Evolutionary conservation across 495 filamentous ascomycete species (phyloP).

Genomic region (Penicillium paradoxum): DNA sequence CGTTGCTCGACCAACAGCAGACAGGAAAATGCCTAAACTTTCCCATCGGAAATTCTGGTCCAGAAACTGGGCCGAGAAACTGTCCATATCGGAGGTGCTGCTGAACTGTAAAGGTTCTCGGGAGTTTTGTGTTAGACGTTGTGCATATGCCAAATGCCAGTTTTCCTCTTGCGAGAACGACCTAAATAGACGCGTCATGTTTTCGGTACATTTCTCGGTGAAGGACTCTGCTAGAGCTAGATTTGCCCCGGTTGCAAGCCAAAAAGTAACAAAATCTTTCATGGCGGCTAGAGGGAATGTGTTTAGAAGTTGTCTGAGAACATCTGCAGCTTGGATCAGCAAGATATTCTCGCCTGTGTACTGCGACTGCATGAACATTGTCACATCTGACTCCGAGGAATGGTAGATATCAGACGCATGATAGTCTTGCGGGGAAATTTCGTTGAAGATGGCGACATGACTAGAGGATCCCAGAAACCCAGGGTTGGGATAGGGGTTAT

Average conservation of each 20-base stretch:
- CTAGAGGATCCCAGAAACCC: constrained; percentile 41
- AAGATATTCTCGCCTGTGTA: constrained; percentile 21
- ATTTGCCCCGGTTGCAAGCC: constrained; percentile 33
- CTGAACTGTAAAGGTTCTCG: constrained; percentile 25
- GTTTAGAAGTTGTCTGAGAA: constrained; percentile 21
- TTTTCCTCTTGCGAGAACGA: constrained; percentile 20
- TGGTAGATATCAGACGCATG: constrained; percentile 1
- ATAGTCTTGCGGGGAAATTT: constrained; percentile 28
- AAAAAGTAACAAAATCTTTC: constrained; percentile 29
- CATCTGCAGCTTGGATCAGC: constrained; percentile 25
- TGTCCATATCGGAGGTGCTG: constrained; percentile 13
- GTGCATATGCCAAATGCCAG: constrained; percentile 29
- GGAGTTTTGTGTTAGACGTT: constrained; percentile 31
- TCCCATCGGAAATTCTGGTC: constrained; percentile 38
- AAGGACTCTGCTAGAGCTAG: constrained; percentile 33
- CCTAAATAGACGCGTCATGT: constrained; percentile 23
- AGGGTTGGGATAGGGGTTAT: constrained; percentile 39
- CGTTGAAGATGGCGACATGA: constrained; percentile 39
- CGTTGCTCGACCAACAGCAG: constrained; percentile 33
- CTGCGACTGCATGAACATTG: constrained; percentile 9
- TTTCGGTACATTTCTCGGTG: constrained; percentile 25
- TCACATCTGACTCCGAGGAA: background rate
- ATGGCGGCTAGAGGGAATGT: constrained; percentile 21
- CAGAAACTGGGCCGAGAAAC: constrained; percentile 33
- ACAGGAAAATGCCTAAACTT: constrained; percentile 36